Evolutionary conservation across 2,329 filamentous ascomycete genomes (phyloP), one percentile per base, ranked within the genome.

Genomic region (Graphilbum ipis-grandicollis): DNA sequence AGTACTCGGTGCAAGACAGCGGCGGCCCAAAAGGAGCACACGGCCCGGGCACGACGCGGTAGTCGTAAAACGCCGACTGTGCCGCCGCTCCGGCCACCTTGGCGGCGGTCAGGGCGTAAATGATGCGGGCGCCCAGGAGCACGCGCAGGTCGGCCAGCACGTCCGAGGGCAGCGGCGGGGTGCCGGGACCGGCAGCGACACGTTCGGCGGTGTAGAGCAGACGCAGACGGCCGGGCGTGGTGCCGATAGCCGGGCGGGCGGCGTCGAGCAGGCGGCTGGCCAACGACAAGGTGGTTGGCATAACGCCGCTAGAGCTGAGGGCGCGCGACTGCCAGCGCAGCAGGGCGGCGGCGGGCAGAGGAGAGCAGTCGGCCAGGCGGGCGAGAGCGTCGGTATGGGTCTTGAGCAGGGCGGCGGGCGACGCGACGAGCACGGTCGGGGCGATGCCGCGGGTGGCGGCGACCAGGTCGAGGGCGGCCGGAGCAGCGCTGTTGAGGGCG

Each of bases 21-120:
- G 88, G 86, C 9, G 79, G 65, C 3, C 90, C 90, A 50, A 96
- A 93, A 54, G 93, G 85, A 10, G 64, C 62, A 38, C 55, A 59
- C 41, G 38, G 34, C 19, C 52, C 49, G 41, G 59, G 57, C 43
- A 59, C 66, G 21, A 48, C 49, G 23, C 48, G 45, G 22, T 56
- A 58, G 32, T 68, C 60, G 46, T 63, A 62, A 44, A 60, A 62
- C 12, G 42, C 39, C 0, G 82, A 93, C 58, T 96, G 88, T 1
- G 79, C 65, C n/a, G 93, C 71, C 1, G 86, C 79, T 28, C 90
- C 90, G 2, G 86, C 88, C n/a, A 96, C 81, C 42, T 73, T 71
- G 19, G 83, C 64, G 1, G 80, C 75, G 15, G 84, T 80, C 38
- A 98, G 65, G 3, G 85, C 86, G 54, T 96, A 93, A 35, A 92